Evolutionary conservation across 768 basidiomycete species (phyloP).

Genomic region (Xerocomus spinulosus): DNA sequence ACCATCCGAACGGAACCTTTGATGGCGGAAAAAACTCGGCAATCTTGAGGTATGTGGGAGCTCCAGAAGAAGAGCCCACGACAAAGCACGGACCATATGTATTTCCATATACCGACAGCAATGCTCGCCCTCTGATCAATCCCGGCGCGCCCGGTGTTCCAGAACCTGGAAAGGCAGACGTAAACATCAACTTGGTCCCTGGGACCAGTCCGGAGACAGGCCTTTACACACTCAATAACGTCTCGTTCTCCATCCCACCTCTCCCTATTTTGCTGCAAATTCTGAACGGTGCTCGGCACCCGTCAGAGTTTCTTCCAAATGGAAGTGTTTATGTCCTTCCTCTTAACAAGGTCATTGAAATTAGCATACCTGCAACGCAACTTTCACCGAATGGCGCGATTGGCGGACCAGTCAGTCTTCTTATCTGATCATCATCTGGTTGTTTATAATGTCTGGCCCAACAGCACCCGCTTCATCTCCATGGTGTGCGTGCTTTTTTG

Average conservation of each 20-base stretch:
- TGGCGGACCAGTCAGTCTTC: constrained; percentile 29
- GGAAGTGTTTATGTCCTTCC: constrained; percentile 17
- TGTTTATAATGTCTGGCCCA: too few species aligned
- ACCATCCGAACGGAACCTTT: too few species aligned
- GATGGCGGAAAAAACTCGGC: too few species aligned
- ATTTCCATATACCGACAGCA: too few species aligned
- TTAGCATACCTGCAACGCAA: constrained; percentile 15
- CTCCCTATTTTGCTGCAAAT: constrained; percentile 19
- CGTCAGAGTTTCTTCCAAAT: too few species aligned
- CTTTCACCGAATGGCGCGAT: constrained; percentile 9
- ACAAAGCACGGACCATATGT: too few species aligned
- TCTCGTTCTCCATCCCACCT: constrained; percentile 4
- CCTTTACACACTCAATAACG: constrained; percentile 8
- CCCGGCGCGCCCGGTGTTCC: constrained; percentile 23
- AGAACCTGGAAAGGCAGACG: constrained; percentile 20
- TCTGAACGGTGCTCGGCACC: too few species aligned
- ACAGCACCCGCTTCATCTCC: too few species aligned
- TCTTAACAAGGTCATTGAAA: constrained; percentile 10
- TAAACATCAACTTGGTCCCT: constrained; percentile 19
- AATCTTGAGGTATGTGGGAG: too few species aligned
- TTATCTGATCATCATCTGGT: background rate
- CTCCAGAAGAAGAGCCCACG: too few species aligned
- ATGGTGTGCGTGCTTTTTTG: too few species aligned
- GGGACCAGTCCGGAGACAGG: background rate
- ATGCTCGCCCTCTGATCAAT: constrained; percentile 30